These are phyloP conservation scores for Balakata baccata DNA, from an alignment of 345 rosid genomes.

Conservation along the genomic window DNA sequence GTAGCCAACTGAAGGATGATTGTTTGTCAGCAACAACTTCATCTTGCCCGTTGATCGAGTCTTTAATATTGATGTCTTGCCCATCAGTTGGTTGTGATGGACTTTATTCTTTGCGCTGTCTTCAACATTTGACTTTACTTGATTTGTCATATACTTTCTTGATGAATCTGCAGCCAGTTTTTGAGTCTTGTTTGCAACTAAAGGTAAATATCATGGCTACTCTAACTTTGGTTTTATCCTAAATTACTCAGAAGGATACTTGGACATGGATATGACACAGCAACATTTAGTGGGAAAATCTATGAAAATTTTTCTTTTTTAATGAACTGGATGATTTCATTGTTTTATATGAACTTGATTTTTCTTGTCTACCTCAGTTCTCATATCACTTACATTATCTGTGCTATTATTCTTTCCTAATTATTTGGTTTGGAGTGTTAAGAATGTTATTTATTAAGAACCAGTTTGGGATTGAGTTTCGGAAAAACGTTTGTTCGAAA, in stretches of 20 bases:
- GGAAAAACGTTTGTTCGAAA: too few species aligned
- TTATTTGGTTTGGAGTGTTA: neutral
- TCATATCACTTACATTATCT: neutral
- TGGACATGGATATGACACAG: neutral
- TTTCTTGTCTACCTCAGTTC: neutral
- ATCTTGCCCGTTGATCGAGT: constrained; percentile 77
- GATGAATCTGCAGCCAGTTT: constrained; percentile 73
- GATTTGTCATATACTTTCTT: constrained; percentile 93
- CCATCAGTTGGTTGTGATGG: constrained; percentile 79
- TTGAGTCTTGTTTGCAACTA: constrained; percentile 72
- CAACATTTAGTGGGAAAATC: neutral
- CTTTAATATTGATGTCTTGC: constrained; percentile 91
- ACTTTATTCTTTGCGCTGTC: constrained; percentile 61
- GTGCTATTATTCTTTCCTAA: neutral
- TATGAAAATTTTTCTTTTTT: neutral
- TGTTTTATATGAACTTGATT: neutral
- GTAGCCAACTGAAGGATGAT: constrained; percentile 87
- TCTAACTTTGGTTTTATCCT: neutral
- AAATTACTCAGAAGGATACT: neutral
- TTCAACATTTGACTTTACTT: constrained; percentile 59
- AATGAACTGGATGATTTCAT: neutral
- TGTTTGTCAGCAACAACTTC: constrained; percentile 75
- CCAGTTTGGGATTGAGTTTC: too few species aligned
- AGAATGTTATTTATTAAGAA: neutral
- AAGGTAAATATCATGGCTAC: constrained; percentile 48